Conservation (phyloP, 495 filamentous ascomycete species). For the Neurospora sp. region DNA sequence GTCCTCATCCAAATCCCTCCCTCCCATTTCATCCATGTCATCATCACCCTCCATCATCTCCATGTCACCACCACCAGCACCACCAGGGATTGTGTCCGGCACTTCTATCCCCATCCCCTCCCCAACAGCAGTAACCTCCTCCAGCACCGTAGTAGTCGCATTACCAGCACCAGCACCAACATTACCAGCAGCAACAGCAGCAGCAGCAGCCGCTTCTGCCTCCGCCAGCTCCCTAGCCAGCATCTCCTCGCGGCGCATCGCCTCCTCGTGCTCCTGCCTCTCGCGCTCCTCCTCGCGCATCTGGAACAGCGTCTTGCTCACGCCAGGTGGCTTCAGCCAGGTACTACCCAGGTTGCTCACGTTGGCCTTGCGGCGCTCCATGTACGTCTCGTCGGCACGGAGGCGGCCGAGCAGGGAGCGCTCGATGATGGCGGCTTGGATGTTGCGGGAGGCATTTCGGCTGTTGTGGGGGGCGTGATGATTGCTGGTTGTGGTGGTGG, state of each 20-base stretch:
- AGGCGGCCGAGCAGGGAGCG: slow-evolving; percentile 50
- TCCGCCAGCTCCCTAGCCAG: slow-evolving; percentile 54
- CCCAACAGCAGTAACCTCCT: not conserved
- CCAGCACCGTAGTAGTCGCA: slow-evolving; percentile 14
- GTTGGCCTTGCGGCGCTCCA: slow-evolving; percentile 57
- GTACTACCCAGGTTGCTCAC: slow-evolving; percentile 63
- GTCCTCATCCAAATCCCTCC: slow-evolving; percentile 53
- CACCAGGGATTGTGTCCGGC: slow-evolving; percentile 14
- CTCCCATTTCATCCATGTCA: slow-evolving; percentile 19
- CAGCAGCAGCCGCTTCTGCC: slow-evolving; percentile 37
- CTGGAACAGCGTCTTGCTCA: slow-evolving; percentile 65
- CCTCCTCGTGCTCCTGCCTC: slow-evolving; percentile 66
- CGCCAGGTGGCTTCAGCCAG: slow-evolving; percentile 71
- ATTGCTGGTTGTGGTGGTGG: slow-evolving; percentile 1
- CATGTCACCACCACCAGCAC: slow-evolving; percentile 7
- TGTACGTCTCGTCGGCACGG: slow-evolving; percentile 54
- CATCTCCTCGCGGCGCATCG: slow-evolving; percentile 58
- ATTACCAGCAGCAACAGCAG: slow-evolving; percentile 18
- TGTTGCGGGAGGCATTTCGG: slow-evolving; percentile 3
- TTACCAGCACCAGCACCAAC: not conserved
- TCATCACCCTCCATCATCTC: slow-evolving; percentile 15
- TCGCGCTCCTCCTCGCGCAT: slow-evolving; percentile 71
- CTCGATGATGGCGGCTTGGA: slow-evolving; percentile 22
- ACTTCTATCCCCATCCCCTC: slow-evolving; percentile 31
- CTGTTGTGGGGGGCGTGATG: slow-evolving; percentile 3